Base-by-base conservation (phyloP, 306 rosid genomes). In the Vigna trinervia region DNA sequence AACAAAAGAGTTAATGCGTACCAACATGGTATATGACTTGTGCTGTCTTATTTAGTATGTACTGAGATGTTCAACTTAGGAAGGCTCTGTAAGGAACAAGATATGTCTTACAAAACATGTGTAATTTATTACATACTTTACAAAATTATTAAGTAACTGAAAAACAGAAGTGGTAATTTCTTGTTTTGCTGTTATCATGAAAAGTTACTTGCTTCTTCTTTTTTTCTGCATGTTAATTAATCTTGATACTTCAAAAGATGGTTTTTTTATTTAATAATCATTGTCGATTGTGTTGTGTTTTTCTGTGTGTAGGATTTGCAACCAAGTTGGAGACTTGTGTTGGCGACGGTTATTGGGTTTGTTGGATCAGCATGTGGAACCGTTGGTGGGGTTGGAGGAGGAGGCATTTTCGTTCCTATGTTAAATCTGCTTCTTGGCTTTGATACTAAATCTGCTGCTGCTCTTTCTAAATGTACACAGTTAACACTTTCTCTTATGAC, bases 391-490 rank as follows among this genome's bases (percentile, higher is more conserved):
- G 94, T 95, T 6, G 99, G 98, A 19, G 97, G 96, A 4, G 97
- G 97, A 22, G 99, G 99, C 83, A 95, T 95, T 69, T 95, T 95
- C 32, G 97, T 95, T 66, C 99, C 99, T 10, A 92, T 95, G 97
- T 91, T 95, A 52, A 92, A 91, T 82, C 74, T 95, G 78, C 75
- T 95, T 79, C 83, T 92, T 54, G 99, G 99, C 0, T 95, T 95
- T 59, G 99, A 92, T 74, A 88, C 96, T 9, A 95, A 95, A 63
- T 95, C 97, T 5, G 97, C 99, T 11, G 97, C 99, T 67, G 99
- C 99, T 82, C 83, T 95, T 45, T 95, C 99, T 8, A 95, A 92
- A 86, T 95, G 99, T 90, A 41, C 12, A 41, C 2, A 90, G 76
- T 1, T 0, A 57, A 5, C 47, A 22, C 46, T 36, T 17, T 74